Conservation (phyloP, 2,329 filamentous ascomycete genomes). For the Dactylellina haptotyla region DNA sequence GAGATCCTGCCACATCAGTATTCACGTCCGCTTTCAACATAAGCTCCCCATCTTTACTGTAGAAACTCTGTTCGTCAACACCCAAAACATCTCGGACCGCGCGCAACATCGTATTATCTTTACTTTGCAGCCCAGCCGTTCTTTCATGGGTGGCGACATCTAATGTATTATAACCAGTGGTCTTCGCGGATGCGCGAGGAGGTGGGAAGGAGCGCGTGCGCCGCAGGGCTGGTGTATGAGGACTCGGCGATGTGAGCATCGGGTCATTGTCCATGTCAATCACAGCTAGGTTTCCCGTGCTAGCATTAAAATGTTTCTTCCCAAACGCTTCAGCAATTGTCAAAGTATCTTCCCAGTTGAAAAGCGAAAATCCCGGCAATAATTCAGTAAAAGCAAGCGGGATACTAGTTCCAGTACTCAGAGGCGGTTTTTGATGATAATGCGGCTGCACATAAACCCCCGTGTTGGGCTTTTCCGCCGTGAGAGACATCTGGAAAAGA, state of each 20-base stretch:
- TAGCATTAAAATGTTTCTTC: conserved; percentile 56
- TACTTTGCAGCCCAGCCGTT: conserved; percentile 58
- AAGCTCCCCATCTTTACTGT: conserved; percentile 58
- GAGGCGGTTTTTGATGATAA: conserved; percentile 58
- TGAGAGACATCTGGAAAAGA: conserved; percentile 58
- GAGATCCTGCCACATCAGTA: conserved; percentile 51
- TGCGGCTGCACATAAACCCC: conserved; percentile 58
- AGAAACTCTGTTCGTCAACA: conserved; percentile 58
- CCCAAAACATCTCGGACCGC: conserved; percentile 58
- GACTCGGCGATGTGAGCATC: conserved; percentile 20
- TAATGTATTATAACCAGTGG: conserved; percentile 58
- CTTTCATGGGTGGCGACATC: conserved; percentile 58
- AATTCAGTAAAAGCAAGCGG: conserved; percentile 58
- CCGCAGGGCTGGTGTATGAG: conserved; percentile 53
- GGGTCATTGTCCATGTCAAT: conserved; percentile 49
- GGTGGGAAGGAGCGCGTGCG: conserved; percentile 58
- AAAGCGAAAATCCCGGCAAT: conserved; percentile 57
- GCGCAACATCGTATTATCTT: conserved; percentile 57
- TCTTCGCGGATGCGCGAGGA: conserved; percentile 56
- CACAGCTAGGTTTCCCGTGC: conserved; percentile 43
- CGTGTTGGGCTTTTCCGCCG: conserved; percentile 57
- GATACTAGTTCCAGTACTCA: conserved; percentile 58
- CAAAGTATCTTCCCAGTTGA: conserved; percentile 58
- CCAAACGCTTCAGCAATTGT: conserved; percentile 58
- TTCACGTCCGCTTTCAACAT: conserved; percentile 57